A percentile compares a stretch with the other conserved stretches of the same genome.
These are phyloP conservation scores for Micractinium conductrix DNA, from an alignment of 139 green algal genomes.

Conservation along the genomic window DNA sequence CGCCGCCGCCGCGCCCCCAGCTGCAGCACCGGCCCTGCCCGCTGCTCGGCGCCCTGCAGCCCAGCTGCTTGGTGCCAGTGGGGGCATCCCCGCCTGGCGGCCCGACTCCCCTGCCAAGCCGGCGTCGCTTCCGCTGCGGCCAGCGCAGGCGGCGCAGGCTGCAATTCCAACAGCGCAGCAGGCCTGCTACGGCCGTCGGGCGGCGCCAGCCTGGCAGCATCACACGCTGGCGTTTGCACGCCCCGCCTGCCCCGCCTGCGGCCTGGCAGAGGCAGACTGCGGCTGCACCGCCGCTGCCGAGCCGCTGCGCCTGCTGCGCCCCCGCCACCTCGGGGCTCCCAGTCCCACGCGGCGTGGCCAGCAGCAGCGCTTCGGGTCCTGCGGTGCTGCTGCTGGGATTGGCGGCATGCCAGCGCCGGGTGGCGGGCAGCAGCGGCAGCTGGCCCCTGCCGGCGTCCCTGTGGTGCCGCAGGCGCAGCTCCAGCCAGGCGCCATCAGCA, in stretches of 20 bases:
- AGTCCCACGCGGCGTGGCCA: background rate
- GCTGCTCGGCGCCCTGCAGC: no score
- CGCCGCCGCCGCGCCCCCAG: background rate
- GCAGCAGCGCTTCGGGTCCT: no score
- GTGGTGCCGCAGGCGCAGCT: background rate
- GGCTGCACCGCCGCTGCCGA: background rate
- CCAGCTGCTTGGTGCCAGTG: background rate
- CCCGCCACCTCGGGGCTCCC: background rate
- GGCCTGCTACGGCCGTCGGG: no score
- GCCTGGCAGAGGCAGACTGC: background rate
- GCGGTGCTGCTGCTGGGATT: no score
- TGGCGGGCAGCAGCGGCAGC: background rate
- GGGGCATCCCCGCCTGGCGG: background rate
- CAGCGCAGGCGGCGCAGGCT: background rate
- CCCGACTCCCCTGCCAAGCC: background rate
- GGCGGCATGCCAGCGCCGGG: no score
- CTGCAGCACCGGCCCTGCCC: no score
- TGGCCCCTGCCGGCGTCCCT: background rate
- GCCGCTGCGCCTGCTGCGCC: slow-evolving; percentile 19
- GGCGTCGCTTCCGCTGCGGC: background rate
- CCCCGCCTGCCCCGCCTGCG: background rate
- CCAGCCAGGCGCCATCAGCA: background rate
- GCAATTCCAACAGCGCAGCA: background rate
- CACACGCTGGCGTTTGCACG: slow-evolving; percentile 9
- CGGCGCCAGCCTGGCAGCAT: background rate